Evolutionary conservation across 116 monocot species (phyloP), one percentile per base, ranked within the genome.

Genomic region (Zostera marina): DNA sequence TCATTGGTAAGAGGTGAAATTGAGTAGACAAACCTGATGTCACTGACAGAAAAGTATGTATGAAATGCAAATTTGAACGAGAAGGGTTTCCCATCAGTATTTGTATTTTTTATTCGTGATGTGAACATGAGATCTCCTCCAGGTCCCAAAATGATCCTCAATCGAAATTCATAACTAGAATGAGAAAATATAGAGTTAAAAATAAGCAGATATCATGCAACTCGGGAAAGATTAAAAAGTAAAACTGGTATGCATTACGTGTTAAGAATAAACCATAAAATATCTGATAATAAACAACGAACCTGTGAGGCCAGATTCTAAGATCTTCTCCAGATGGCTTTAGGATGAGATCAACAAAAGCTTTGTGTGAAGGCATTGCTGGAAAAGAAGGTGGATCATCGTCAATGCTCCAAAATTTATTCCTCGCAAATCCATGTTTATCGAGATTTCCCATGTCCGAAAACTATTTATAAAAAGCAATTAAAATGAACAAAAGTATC

Each of bases 281-380:
- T 12, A 13, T 22, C 1, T 20, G 10, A 21, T 57, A 7, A 16
- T 57, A 7, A 8, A 3, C 16, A 48, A 8, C 32, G 24, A 26
- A 96, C 96, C 82, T 82, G 70, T 89, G 80, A 39, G 85, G 82
- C 89, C 89, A 96, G 64, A 70, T 68, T 65, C 80, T 96, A 11
- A 56, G 5, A 78, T 88, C 85, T 41, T 82, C 89, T 45, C 89
- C 85, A 56, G 89, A 80, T 52, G 80, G 56, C 66, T 76, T 85
- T 17, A 96, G 69, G 60, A 94, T 84, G 22, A 96, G 71, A 55
- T 89, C 89, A 55, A 89, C 70, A 68, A 65, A 96, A 63, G 89
- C 72, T 70, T 63, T 80, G 60, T 65, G 69, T n/a, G 76, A 66
- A 47, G 53, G 76, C 38, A 32, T 69, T 55, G 76, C 47, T 67